phyloP scores from a whole-genome alignment of 129 eudicot genomes.

The Daucus carota region DNA sequence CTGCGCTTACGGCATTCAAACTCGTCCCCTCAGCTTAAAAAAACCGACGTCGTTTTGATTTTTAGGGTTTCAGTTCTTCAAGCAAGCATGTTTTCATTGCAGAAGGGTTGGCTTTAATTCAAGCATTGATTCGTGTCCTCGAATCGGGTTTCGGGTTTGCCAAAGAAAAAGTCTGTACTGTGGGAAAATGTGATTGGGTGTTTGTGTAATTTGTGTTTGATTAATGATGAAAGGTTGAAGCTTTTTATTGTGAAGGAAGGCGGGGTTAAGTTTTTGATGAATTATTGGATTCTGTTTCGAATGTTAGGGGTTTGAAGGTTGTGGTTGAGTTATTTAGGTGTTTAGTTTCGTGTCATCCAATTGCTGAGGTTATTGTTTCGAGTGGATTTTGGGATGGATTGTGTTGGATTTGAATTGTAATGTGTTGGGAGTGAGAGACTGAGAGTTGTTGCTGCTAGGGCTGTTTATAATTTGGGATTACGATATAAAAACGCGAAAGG shows the following conservation, averaged over 20 bases:
- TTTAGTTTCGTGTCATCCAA: constrained; percentile 41
- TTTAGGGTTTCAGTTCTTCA: too few relatives aligned
- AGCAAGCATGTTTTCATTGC: too few relatives aligned
- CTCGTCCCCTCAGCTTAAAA: too few relatives aligned
- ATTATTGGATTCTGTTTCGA: constrained; percentile 53
- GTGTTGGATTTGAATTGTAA: constrained; percentile 55
- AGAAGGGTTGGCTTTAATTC: too few relatives aligned
- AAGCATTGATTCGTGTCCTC: too few relatives aligned
- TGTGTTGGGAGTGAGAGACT: constrained; percentile 64
- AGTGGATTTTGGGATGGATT: constrained; percentile 34
- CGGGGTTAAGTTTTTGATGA: constrained; percentile 45
- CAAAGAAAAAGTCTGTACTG: too few relatives aligned
- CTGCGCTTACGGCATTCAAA: too few relatives aligned
- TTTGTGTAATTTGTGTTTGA: constrained; percentile 48
- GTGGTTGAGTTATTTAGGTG: constrained; percentile 43
- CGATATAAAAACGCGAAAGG: constrained; percentile 34
- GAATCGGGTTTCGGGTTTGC: too few relatives aligned
- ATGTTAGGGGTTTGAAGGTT: constrained; percentile 39
- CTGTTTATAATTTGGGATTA: constrained; percentile 45
- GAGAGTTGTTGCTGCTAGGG: constrained; percentile 62
- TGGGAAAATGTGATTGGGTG: too few relatives aligned
- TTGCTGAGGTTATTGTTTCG: too few relatives aligned
- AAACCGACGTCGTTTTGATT: too few relatives aligned
- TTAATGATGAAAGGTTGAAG: too few relatives aligned
- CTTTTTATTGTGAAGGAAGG: constrained; percentile 63